Evolutionary conservation across 108 stramenopile species (phyloP), one percentile per base, ranked within the genome.

Genomic region (Nannochloropsis salina): DNA sequence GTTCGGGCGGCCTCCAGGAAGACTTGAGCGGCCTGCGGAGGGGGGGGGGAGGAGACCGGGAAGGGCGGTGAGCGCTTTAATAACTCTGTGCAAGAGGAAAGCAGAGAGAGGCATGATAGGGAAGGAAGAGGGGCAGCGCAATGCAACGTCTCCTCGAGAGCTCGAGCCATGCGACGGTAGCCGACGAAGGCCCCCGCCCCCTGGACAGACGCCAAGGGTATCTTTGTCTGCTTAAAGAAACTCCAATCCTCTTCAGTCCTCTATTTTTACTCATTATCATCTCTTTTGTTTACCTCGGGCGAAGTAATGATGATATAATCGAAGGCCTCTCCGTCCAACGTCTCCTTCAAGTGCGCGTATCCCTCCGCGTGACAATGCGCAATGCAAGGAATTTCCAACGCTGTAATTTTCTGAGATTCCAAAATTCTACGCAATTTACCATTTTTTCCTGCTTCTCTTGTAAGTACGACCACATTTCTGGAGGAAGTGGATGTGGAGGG

Each of bases 381-480:
- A 45, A 84, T 45, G 51, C 47, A 51, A 20, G 84, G 84, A 15
- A 74, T 9, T 51, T 84, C 84, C 20, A 61, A n/a, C 41, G 9
- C 41, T 9, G 40, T 45, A 12, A 84, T 18, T 5, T 45, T 41
- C 51, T n/a, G 44, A 20, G 45, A 9, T 40, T 31, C 45, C 44
- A 12, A 10, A 6, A 43, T 42, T 83, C 42, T 83, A 43, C 42
- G 42, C 41, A 42, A 43, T 15, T 42, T 83, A 43, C 5, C 84
- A 41, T 74, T 61, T 51, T 84, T 84, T 45, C 84, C 84, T 18
- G n/a, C 9, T 45, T 84, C 84, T 8, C 84, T 45, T 22, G 84
- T 84, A 8, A 84, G 84, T 20, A 45, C 84, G 15, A 84, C 51
- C 22, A 74, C 20, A n/a, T 74, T 74, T 15, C 20, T n/a, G 5